Conservation (phyloP, 257 asterid species). For the Gardenia jasminoides region DNA sequence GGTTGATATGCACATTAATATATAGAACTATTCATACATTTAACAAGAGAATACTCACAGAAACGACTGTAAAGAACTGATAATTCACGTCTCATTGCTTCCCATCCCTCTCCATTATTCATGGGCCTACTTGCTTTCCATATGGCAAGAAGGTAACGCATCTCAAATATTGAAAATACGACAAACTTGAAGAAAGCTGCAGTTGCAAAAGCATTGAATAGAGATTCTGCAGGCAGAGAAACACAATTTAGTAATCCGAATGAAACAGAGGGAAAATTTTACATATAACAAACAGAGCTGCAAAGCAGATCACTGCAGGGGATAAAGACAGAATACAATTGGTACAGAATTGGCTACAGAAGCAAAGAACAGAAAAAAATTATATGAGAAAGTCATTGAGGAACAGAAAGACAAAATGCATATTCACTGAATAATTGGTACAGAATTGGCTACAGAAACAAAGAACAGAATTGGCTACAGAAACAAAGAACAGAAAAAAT, state of each 20-base stretch:
- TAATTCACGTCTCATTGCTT: constrained; percentile 91
- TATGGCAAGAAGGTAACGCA: constrained; percentile 96
- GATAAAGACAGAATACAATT: neutral
- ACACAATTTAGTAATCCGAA: neutral
- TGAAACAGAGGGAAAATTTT: neutral
- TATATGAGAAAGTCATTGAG: neutral
- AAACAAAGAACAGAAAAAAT: neutral
- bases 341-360: neutral
- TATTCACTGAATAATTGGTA: too few species aligned
- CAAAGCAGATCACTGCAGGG: neutral
- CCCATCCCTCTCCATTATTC: constrained; percentile 89
- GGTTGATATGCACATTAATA: neutral
- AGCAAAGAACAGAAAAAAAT: neutral
- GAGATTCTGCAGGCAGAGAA: constrained; percentile 62
- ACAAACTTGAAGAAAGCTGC: constrained; percentile 99
- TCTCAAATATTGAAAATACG: constrained; percentile 96
- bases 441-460: too few species aligned
- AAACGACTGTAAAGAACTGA: constrained; percentile 94
- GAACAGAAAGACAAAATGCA: neutral
- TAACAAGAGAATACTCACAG: constrained; percentile 55
- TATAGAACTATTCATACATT: neutral
- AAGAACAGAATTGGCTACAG: too few species aligned
- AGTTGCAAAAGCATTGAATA: constrained; percentile 95
- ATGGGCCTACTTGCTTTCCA: constrained; percentile 90
- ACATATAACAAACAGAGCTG: neutral